These are phyloP conservation scores for Alternaria triticimaculans DNA, from an alignment of 2,329 filamentous ascomycete species.

Conservation along the genomic window DNA sequence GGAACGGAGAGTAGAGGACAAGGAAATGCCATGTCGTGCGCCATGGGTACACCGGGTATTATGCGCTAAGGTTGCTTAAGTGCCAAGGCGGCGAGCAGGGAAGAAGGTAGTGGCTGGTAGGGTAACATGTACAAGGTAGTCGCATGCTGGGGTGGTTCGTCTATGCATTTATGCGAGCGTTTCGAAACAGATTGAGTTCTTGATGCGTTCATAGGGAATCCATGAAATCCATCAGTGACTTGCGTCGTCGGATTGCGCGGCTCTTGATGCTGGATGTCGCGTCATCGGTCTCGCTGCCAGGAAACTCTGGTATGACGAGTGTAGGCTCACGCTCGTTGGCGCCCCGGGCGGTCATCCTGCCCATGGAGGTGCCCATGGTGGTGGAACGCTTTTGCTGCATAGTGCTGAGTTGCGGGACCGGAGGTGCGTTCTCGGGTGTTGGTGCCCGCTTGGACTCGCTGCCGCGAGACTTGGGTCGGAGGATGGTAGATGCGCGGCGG, in stretches of 20 bases:
- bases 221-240: conserved; percentile 47
- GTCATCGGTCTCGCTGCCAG: conserved; percentile 25
- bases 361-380: conserved; percentile 20
- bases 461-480: conserved; percentile 35
- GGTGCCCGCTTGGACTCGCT: conserved; percentile 21
- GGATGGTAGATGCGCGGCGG: conserved; percentile 40
- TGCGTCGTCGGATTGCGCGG: conserved; percentile 43
- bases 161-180: conserved; percentile 21
- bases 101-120: background rate
- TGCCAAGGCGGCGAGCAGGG: background rate
- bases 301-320: conserved; percentile 43
- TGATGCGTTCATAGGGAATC: conserved; percentile 21
- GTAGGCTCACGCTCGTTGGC: conserved; percentile 46
- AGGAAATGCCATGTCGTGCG: conserved; percentile 4
- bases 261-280: conserved; percentile 30
- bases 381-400: conserved; percentile 23
- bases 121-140: conserved; percentile 9
- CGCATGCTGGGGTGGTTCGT: background rate
- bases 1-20: background rate
- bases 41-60: conserved; percentile 20
- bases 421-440: conserved; percentile 33
- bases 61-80: conserved; percentile 6
- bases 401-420: conserved; percentile 25
- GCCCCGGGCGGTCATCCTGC: conserved; percentile 41
- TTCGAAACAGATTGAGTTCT: conserved; percentile 25